These are phyloP conservation scores for Intubia oerlemansii DNA, from an alignment of 2,329 filamentous ascomycete genomes.

Conservation along the genomic window DNA sequence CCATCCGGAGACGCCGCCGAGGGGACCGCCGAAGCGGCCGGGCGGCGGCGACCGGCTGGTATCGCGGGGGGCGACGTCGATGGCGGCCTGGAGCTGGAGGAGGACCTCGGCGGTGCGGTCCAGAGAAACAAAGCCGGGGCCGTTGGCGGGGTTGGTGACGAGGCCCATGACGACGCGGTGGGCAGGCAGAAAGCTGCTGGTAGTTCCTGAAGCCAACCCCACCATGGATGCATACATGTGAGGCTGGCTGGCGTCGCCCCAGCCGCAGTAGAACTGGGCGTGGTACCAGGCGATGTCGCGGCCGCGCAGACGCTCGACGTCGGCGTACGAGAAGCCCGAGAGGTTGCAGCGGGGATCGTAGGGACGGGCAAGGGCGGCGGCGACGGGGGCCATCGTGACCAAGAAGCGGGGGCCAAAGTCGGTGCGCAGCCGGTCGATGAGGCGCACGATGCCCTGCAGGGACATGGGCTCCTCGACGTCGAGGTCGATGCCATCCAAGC, in stretches of 20 bases:
- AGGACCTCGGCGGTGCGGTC: conserved; percentile 34
- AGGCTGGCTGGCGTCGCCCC: conserved; percentile 41
- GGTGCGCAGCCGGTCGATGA: conserved; percentile 40
- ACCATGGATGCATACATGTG: conserved; percentile 23
- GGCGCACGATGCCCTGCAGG: conserved; percentile 35
- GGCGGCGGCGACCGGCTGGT: conserved; percentile 1
- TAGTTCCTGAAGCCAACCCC: conserved; percentile 38
- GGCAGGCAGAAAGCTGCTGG: not conserved
- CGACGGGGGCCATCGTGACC: conserved; percentile 60
- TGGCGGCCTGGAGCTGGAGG: conserved; percentile 18
- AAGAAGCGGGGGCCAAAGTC: conserved; percentile 49
- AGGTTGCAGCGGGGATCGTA: conserved; percentile 38
- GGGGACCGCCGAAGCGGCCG: conserved; percentile 12
- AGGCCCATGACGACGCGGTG: conserved; percentile 49
- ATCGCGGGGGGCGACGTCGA: not conserved
- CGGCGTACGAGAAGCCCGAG: conserved; percentile 54
- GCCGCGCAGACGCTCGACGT: conserved; percentile 43
- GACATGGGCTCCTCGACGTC: conserved; percentile 58
- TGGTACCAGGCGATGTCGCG: conserved; percentile 59
- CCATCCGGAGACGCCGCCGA: conserved; percentile 73
- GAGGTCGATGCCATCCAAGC: conserved; percentile 45
- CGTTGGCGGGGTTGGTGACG: conserved; percentile 53
- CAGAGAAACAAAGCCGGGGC: conserved; percentile 40
- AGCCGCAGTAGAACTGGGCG: conserved; percentile 67
- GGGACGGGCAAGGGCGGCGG: conserved; percentile 41